Base-by-base conservation (phyloP, 257 asterid genomes). In the Solanum sparsipilum region DNA sequence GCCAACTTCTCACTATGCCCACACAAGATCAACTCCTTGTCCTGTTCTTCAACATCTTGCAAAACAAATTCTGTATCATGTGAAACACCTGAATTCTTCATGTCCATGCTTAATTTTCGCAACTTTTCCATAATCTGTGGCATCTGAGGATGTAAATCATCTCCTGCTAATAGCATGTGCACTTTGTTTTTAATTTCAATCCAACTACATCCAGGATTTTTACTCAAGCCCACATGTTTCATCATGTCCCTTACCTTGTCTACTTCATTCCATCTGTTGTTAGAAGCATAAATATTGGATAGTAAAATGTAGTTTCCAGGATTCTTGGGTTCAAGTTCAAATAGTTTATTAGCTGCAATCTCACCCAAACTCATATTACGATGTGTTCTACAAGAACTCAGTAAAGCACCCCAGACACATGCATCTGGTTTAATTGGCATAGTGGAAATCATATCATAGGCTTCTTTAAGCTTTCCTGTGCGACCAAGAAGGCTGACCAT, bases 141-240 rank as follows among this genome's bases (percentile, higher is more conserved):
- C 96, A 96, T 93, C 86, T 94, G 96, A 76, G 98, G 98, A 91
- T 94, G 94, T 63, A 96, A 91, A 31, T 92, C 91, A 84, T 96
- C 99, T 73, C 98, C 99, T 9, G 99, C 98, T 89, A 96, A 90
- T 91, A 96, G 93, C 98, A 93, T 93, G 93, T 95, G 92, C 25
- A 96, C 95, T 89, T 92, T 94, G 92, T 94, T 94, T 90, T 96
- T 95, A 4, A 95, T 88, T 94, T 95, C 99, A 86, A 95, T 95
- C 99, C 99, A 96, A 95, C 99, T 96, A 90, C 95, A 95, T 67
- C 98, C 98, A 3, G 98, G 99, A 90, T 93, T 93, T 92, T 96
- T 96, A 92, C 91, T 91, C 90, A 96, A 87, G 16, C 98, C 98
- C 88, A 90, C 91, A 41, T 73, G 89, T 86, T 89, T 93, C 98